Base-by-base conservation (phyloP, 1,284 basidiomycete species). In the Pseudozyma sp. region DNA sequence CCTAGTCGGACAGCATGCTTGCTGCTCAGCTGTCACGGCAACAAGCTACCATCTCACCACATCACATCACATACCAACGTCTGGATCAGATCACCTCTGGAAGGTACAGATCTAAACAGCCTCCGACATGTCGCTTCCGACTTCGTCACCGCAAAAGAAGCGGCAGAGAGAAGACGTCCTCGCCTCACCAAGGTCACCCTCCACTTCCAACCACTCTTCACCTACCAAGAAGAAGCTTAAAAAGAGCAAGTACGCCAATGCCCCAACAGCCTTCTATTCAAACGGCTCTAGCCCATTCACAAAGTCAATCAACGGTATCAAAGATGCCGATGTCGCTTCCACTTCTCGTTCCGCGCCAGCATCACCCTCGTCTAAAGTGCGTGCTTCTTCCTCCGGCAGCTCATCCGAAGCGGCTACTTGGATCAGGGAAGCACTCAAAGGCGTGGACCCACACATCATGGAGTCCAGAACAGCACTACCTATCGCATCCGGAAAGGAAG, bases 401-500 rank as follows among this genome's bases (percentile, higher is more conserved):
- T 45, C 52, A 0, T 43, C 58, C 9, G 53, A 56, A 21, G 38
- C 48, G 21, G 38, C 62, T 34, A 54, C 58, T 16, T 70, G 68
- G 68, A 61, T 65, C 47, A 44, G 40, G 53, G 61, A 61, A 16
- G 62, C 68, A 2, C 68, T 70, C 40, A 70, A 65, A 19, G 39
- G 50, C 10, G 73, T 72, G 19, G 69, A 79, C 39, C 68, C 56
- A 12, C 56, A 63, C 31, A 76, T 79, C 51, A 6, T 53, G 10
- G 76, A 77, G 13, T 70, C 72, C 7, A 61, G 76, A 4, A 44
- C 57, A 25, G 65, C 61, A 12, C 74, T 85, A 7, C 82, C 83
- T 40, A 80, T 85, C 42, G 66, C 68, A 51, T 72, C 76, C 0
- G 81, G 78, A 18, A 76, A 76, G 38, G 60, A 80, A 43, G 70